Percentiles rank a stretch among this genome's conserved stretches.
phyloP scores from a whole-genome alignment of 2,329 filamentous ascomycete genomes.

The Fusarium ramigenum region DNA sequence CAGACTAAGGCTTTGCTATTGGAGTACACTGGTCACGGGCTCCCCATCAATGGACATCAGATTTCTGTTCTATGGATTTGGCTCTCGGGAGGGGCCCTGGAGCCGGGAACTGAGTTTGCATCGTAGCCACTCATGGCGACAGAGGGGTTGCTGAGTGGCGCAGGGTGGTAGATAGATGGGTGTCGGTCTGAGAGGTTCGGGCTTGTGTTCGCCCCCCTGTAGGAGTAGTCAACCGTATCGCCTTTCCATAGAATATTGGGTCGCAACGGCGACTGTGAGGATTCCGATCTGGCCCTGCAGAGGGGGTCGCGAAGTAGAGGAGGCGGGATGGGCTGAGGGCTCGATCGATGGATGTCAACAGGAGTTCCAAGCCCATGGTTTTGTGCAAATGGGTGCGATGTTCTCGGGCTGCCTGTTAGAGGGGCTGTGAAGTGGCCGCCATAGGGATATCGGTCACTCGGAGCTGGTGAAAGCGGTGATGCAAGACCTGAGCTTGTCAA shows the following conservation, averaged over 20 bases:
- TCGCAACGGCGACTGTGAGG: slow-evolving; percentile 66
- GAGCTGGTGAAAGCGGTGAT: slow-evolving; percentile 65
- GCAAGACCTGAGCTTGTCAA: slow-evolving; percentile 64
- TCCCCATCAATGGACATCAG: neutral
- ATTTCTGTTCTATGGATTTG: slow-evolving; percentile 4
- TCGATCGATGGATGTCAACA: slow-evolving; percentile 57
- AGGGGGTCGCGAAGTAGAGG: slow-evolving; percentile 67
- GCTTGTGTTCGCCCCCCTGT: slow-evolving; percentile 57
- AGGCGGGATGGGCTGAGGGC: slow-evolving; percentile 64
- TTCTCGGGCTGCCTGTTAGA: slow-evolving; percentile 58
- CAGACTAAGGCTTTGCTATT: neutral
- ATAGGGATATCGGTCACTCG: slow-evolving; percentile 65
- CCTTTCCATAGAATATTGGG: slow-evolving; percentile 72
- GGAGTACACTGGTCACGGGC: neutral
- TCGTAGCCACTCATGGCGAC: slow-evolving; percentile 8
- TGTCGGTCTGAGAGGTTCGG: slow-evolving; percentile 59
- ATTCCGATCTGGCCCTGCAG: slow-evolving; percentile 65
- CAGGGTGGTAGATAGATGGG: slow-evolving; percentile 60
- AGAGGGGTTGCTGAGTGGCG: slow-evolving; percentile 52
- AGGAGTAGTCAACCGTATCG: slow-evolving; percentile 66
- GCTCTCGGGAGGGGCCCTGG: slow-evolving; percentile 4
- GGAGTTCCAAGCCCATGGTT: slow-evolving; percentile 57
- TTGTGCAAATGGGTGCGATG: slow-evolving; percentile 62
- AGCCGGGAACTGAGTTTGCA: slow-evolving; percentile 2
- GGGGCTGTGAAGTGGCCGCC: slow-evolving; percentile 58